phyloP scores from a whole-genome alignment of 1,284 basidiomycete genomes.

The Blastosporella zonata region DNA sequence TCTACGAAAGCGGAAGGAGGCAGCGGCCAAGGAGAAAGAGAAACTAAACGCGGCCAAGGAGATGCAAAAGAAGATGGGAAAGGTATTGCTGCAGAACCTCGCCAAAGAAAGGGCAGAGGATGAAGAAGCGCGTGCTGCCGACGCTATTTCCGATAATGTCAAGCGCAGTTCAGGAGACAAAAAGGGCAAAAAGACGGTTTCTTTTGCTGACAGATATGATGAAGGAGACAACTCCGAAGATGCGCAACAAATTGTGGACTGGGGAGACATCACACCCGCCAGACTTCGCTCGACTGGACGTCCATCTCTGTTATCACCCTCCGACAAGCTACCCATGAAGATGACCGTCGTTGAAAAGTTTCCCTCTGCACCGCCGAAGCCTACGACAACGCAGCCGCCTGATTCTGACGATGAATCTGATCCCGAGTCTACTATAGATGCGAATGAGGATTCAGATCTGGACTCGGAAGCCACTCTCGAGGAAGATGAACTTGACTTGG shows the following conservation, averaged over 20 bases:
- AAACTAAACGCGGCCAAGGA: slow-evolving; percentile 52
- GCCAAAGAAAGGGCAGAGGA: slow-evolving; percentile 42
- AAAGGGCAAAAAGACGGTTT: slow-evolving; percentile 56
- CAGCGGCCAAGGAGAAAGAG: slow-evolving; percentile 49
- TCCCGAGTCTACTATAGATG: slow-evolving; percentile 18
- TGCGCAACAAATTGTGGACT: slow-evolving; percentile 28
- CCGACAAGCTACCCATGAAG: slow-evolving; percentile 54
- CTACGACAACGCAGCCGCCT: slow-evolving; percentile 28
- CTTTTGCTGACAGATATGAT: slow-evolving; percentile 50
- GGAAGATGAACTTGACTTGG: slow-evolving; percentile 53
- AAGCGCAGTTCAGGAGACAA: slow-evolving; percentile 19
- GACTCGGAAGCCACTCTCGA: slow-evolving; percentile 20
- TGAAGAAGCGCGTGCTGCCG: slow-evolving; percentile 24
- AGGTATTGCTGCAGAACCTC: slow-evolving; percentile 53
- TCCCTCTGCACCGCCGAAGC: slow-evolving; percentile 27
- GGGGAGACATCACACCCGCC: slow-evolving; percentile 55
- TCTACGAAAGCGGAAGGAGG: slow-evolving; percentile 49
- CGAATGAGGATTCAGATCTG: slow-evolving; percentile 19
- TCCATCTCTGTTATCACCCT: slow-evolving; percentile 36
- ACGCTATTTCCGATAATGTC: slow-evolving; percentile 24
- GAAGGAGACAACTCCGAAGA: slow-evolving; percentile 17
- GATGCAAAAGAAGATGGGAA: slow-evolving; percentile 76
- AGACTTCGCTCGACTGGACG: slow-evolving; percentile 40
- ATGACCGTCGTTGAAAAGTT: slow-evolving; percentile 64
- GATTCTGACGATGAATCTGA: slow-evolving; percentile 55